Evolutionary conservation across 1,284 basidiomycete genomes (phyloP), one percentile per base, ranked within the genome.

Genomic region (Naganishia sp.): DNA sequence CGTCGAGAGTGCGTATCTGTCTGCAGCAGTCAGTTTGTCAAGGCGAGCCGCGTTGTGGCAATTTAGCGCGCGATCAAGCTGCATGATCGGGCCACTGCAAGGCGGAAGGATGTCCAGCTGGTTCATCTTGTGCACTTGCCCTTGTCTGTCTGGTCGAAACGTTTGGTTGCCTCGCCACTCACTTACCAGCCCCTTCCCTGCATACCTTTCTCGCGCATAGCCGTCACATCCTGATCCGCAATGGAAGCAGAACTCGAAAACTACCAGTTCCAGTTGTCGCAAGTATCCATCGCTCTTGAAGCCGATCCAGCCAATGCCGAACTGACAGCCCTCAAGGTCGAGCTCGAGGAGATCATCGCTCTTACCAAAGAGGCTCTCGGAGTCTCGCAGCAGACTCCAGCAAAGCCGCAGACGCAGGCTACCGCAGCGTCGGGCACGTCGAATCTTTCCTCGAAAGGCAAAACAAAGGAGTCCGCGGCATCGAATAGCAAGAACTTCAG

Each of bases 321-420:
- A 78, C 78, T 86, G 42, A 75, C 79, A 57, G 80, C 76, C 18
- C 86, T 98, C 69, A 88, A 88, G 74, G 85, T 85, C 28, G 93
- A 97, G 82, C 85, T 99, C 68, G 84, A 88, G 73, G 89, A 95
- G 80, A 88, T 99, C 75, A 94, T 98, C 77, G 83, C 86, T 36
- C 87, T 98, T 72, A 92, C 93, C 5, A 84, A 91, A 80, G 81
- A 85, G 54, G 87, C 90, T 33, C 82, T 92, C 9, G 72, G 69
- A 25, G 57, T 70, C 46, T 65, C 55, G 10, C 69, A 73, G 54
- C 69, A 59, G 3, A 70, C 72, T 36, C 69, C 56, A 53, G 54
- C 53, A 52, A 61, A 53, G 33, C 49, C 28, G 6, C 23, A 68
- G 28, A 36, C 67, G 31, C n/a, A 63, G 15, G 11, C 36, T 11